Base-by-base conservation (phyloP, 1,284 basidiomycete species). In the Thelephora terrestris region DNA sequence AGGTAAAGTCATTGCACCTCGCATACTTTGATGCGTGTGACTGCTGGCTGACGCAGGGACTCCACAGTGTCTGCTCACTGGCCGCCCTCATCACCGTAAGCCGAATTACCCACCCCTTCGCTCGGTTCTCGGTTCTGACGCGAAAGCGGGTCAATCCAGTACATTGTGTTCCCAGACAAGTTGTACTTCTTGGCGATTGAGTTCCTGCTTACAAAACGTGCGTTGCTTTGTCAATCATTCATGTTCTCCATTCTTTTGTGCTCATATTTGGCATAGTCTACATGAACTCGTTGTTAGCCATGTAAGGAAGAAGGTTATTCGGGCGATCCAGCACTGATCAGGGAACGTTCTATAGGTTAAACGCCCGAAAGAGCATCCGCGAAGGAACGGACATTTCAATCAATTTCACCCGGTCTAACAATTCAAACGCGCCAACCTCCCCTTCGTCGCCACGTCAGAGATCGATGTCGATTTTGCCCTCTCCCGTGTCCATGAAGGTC, bases 221-320 rank as follows among this genome's bases (percentile, higher is more conserved):
- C 39, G 61, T 53, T 23, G 10, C n/a, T 21, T 29, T 14, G 46
- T 27, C 14, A 10, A 5, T 20, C n/a, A 18, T 12, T 25, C n/a
- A 4, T 5, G 27, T 7, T 21, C 7, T 5, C 34, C 12, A 17
- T 10, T 17, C 47, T 37, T 24, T 10, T 32, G 23, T 9, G 7
- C 21, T 2, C 43, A 29, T 32, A 17, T 27, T 45, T 32, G 32
- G 18, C 10, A 20, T 14, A 63, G 61, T 62, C 21, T 63, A 63
- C 48, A 56, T 62, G 48, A 61, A 61, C 50, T 62, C 61, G 4
- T 62, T 58, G 50, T 45, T 62, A 27, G 57, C 60, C 4, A 61
- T 63, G 61, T 58, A 49, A 47, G 55, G 50, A 34, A 35, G 29
- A 43, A 35, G 47, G 36, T 27, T 35, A 23, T 48, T 50, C 24